Evolutionary conservation across 139 green algal species (phyloP).

Genomic region (Chlorella vulgaris): DNA sequence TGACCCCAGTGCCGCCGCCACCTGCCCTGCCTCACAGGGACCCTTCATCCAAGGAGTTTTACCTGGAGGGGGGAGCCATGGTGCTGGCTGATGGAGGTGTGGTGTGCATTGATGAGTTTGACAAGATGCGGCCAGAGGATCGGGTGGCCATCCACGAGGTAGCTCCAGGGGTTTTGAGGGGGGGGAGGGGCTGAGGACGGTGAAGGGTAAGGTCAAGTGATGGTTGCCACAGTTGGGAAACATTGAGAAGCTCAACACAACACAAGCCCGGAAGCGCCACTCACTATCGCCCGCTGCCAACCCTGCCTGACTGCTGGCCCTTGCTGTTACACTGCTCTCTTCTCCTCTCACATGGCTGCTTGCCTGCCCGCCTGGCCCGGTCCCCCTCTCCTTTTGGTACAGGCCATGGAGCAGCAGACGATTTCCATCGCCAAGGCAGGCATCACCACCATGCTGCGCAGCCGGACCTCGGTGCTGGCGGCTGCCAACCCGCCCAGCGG

Average conservation of each 20-base stretch:
- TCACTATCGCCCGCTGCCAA: no score
- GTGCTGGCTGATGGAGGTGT: constrained; percentile 97
- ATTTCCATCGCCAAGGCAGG: constrained; percentile 99
- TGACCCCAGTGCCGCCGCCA: neutral
- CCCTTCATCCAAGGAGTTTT: constrained; percentile 77
- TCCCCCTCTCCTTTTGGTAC: neutral
- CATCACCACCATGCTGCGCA: constrained; percentile 98
- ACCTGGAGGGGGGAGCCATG: constrained; percentile 93
- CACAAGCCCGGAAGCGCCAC: no score
- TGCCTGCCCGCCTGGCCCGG: neutral
- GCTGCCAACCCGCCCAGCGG: constrained; percentile 95
- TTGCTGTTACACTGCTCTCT: no score
- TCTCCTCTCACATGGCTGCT: no score
- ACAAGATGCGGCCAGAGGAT: constrained; percentile 99
- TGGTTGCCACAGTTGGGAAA: no score
- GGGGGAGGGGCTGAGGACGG: neutral
- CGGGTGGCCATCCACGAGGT: constrained; percentile 97
- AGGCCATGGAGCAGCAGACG: constrained; percentile 99
- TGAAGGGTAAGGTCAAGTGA: no score
- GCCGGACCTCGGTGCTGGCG: constrained; percentile 92
- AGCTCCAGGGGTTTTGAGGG: neutral
- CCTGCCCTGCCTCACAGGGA: constrained; percentile 13
- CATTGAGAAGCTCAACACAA: no score
- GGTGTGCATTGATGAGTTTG: constrained; percentile 99
- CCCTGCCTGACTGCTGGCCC: no score